Evolutionary conservation across 1,139 yeast species (phyloP).

Genomic region (Candida dubliniensis): DNA sequence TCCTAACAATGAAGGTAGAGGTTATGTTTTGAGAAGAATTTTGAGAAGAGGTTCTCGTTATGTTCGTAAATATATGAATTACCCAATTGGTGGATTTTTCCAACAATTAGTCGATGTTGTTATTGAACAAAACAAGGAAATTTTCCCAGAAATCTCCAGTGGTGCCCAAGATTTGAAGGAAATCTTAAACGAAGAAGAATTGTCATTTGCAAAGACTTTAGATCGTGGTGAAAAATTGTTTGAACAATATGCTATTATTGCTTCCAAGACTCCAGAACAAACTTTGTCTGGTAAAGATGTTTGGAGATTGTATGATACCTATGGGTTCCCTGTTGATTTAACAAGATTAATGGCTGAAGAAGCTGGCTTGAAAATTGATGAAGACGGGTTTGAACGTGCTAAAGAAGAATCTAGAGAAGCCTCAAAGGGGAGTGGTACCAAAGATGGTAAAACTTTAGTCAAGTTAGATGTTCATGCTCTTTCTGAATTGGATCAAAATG

Average conservation of each 20-base stretch:
- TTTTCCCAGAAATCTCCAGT: constrained; percentile 85
- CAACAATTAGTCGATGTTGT: constrained; percentile 90
- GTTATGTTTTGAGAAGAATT: constrained; percentile 94
- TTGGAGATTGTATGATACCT: constrained; percentile 98
- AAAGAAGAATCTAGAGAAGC: constrained; percentile 89
- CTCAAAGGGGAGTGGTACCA: constrained; percentile 78
- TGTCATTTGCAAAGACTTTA: constrained; percentile 88
- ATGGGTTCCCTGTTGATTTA: constrained; percentile 98
- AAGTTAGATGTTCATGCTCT: constrained; percentile 90
- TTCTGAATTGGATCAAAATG: constrained; percentile 59
- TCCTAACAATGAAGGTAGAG: constrained; percentile 98
- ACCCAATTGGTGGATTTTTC: constrained; percentile 92
- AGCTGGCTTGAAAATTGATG: constrained; percentile 91
- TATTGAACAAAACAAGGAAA: constrained; percentile 80
- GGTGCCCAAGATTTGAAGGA: constrained; percentile 79
- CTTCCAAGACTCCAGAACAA: constrained; percentile 72
- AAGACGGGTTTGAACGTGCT: constrained; percentile 87
- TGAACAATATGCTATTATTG: constrained; percentile 86
- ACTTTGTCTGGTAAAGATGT: constrained; percentile 90
- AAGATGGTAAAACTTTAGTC: constrained; percentile 58
- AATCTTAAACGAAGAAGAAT: constrained; percentile 93
- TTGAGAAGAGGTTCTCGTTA: constrained; percentile 97
- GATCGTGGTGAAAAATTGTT: constrained; percentile 98
- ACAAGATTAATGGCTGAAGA: constrained; percentile 99
- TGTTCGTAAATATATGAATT: constrained; percentile 93